A percentile compares a stretch with the other conserved stretches of the same genome.
Conservation (phyloP, 1,284 basidiomycete genomes). For the Rhodotorula sp. region DNA sequence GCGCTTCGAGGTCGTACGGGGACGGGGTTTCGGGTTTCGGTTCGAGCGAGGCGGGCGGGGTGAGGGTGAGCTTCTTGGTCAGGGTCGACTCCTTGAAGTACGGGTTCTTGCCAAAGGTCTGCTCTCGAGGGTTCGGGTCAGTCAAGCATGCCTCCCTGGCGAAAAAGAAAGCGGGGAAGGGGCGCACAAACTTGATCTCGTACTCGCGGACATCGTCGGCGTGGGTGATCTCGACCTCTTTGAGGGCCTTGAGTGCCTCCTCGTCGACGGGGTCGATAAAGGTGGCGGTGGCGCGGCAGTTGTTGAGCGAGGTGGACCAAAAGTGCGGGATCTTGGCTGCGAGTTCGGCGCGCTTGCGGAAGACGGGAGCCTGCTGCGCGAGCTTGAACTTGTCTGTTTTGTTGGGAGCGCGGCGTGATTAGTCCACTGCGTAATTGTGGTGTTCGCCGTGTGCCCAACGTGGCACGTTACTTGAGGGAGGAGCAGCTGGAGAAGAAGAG, state of each 20-base stretch:
- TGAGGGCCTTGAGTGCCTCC: slow-evolving; percentile 37
- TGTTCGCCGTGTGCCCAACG: background rate
- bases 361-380: slow-evolving; percentile 29
- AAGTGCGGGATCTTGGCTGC: slow-evolving; percentile 38
- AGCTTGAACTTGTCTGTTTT: slow-evolving; percentile 37
- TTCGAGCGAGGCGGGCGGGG: slow-evolving; percentile 16
- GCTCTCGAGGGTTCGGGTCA: background rate
- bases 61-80: slow-evolving; percentile 31
- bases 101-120: slow-evolving; percentile 43
- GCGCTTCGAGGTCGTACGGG: slow-evolving; percentile 39
- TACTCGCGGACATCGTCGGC: slow-evolving; percentile 33
- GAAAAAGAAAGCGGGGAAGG: background rate
- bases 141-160: background rate
- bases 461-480: too few species aligned
- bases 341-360: slow-evolving; percentile 31
- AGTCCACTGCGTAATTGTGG: background rate
- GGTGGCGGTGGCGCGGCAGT: slow-evolving; percentile 18
- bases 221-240: slow-evolving; percentile 36
- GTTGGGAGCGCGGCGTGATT: background rate
- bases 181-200: slow-evolving; percentile 30
- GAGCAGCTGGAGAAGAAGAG: background rate
- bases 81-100: slow-evolving; percentile 38
- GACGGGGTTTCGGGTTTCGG: slow-evolving; percentile 14
- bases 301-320: slow-evolving; percentile 35
- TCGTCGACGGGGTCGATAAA: slow-evolving; percentile 41